phyloP scores from a whole-genome alignment of 176 grass and related monocot genomes.

The Zizania latifolia region DNA sequence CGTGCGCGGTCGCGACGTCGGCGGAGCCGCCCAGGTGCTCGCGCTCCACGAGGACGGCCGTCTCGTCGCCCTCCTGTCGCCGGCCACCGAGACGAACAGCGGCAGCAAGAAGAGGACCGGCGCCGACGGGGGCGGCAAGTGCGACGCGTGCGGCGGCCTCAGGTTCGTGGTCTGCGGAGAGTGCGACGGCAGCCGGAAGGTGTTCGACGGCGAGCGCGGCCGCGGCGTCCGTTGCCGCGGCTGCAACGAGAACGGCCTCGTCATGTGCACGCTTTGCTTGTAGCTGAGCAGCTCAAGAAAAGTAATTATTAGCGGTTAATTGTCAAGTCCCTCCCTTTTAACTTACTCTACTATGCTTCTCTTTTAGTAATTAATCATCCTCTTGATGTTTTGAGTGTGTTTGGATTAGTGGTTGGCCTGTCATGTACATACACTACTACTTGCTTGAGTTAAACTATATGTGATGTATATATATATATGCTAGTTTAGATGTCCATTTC shows the following conservation, averaged over 20 bases:
- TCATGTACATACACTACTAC: conserved; percentile 24
- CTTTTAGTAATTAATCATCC: neutral
- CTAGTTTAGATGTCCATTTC: conserved; percentile 31
- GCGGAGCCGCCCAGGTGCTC: conserved; percentile 49
- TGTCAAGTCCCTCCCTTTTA: neutral
- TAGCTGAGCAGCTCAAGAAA: conserved; percentile 5
- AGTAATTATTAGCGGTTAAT: conserved; percentile 15
- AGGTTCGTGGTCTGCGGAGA: conserved; percentile 52
- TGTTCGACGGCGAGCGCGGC: conserved; percentile 31
- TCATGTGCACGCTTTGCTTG: conserved; percentile 50
- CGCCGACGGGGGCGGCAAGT: neutral
- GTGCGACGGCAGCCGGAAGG: conserved; percentile 63
- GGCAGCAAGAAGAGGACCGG: neutral
- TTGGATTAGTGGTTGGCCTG: conserved; percentile 17
- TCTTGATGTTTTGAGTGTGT: neutral
- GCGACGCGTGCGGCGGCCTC: conserved; percentile 42
- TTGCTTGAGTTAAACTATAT: neutral
- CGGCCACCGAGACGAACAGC: too few species aligned
- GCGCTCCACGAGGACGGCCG: conserved; percentile 64
- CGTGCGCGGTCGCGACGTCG: conserved; percentile 57
- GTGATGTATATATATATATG: conserved; percentile 2
- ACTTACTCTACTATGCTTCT: neutral
- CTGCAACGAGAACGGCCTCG: conserved; percentile 85
- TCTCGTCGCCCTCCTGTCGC: conserved; percentile 40
- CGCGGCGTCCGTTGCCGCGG: conserved; percentile 28